phyloP scores from a whole-genome alignment of 139 green algal species.

The Coelastrella sp. region DNA sequence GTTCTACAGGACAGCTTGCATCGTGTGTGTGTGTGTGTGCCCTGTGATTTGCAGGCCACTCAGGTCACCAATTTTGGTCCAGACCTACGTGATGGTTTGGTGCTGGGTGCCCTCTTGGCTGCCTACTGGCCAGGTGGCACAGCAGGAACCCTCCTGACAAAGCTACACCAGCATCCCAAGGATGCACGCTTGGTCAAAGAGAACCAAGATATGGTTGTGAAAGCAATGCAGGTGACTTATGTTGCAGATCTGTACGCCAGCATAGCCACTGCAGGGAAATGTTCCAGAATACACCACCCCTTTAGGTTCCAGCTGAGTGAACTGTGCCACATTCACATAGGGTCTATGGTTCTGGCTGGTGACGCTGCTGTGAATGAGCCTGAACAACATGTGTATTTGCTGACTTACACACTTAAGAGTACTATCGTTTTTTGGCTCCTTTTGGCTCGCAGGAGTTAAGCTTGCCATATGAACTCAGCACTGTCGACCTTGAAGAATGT shows the following conservation, averaged over 20 bases:
- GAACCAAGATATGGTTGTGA: slow-evolving; percentile 70
- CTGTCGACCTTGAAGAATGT: slow-evolving; percentile 62
- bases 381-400: too few species aligned
- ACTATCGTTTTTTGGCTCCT: too few species aligned
- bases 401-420: too few species aligned
- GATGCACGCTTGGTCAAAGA: slow-evolving; percentile 44
- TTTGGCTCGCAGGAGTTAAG: slow-evolving; percentile 54
- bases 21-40: too few species aligned
- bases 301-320: too few species aligned
- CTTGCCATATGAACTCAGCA: slow-evolving; percentile 64
- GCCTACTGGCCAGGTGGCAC: slow-evolving; percentile 69
- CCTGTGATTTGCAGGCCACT: slow-evolving; percentile 32
- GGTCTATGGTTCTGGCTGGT: too few species aligned
- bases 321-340: too few species aligned
- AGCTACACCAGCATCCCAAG: slow-evolving; percentile 31
- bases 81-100: slow-evolving; percentile 70
- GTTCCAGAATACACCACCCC: too few species aligned
- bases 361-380: too few species aligned
- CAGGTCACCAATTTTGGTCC: slow-evolving; percentile 67
- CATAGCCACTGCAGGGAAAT: too few species aligned
- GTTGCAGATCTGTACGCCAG: too few species aligned
- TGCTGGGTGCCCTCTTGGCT: slow-evolving; percentile 71
- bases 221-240: slow-evolving; percentile 62
- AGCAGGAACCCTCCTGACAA: background rate
- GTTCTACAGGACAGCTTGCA: too few species aligned